Base-by-base conservation (phyloP, 345 rosid genomes). In the Fremontodendron californicum region DNA sequence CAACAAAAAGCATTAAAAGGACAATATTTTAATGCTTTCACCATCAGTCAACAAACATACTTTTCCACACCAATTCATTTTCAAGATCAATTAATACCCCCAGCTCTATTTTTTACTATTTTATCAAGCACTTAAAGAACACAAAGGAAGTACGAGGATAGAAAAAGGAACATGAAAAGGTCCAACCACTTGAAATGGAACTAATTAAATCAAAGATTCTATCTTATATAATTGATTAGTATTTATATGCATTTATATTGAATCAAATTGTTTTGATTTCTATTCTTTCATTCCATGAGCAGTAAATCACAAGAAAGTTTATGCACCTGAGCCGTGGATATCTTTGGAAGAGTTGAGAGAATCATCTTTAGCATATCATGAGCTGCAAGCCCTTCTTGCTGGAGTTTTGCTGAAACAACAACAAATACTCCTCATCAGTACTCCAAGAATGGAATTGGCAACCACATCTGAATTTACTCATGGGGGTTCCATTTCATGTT, bases 391-490 rank as follows among this genome's bases (percentile, higher is more conserved):
- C 57, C 55, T 16, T 58, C 64, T 49, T 40, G 46, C 16, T 18
- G 58, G 45, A 75, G 45, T 15, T 74, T 60, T 16, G 21, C 19
- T 25, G 10, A 68, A 55, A n/a, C 49, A 42, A 64, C 37, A 13
- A 33, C 21, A 54, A 27, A 15, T 9, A n/a, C 29, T 64, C 74
- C 51, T 73, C 73, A 1, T 39, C 58, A 6, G 33, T 12, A 5
- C n/a, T 10, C 35, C 63, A 65, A 63, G 37, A 58, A 58, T 35
- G 23, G 8, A 21, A 73, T 71, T 31, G 57, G 45, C 74, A 75
- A 75, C 69, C 19, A 49, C 11, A 62, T 37, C 78, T 49, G 64
- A 70, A 75, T 43, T 71, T 46, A 58, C 68, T 64, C 25, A 48
- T 21, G 9, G 58, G 15, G 25, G 31, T 35, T 58, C 52, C 43